Conservation (phyloP, 768 basidiomycete genomes). For the Mycena rebaudengoi region DNA sequence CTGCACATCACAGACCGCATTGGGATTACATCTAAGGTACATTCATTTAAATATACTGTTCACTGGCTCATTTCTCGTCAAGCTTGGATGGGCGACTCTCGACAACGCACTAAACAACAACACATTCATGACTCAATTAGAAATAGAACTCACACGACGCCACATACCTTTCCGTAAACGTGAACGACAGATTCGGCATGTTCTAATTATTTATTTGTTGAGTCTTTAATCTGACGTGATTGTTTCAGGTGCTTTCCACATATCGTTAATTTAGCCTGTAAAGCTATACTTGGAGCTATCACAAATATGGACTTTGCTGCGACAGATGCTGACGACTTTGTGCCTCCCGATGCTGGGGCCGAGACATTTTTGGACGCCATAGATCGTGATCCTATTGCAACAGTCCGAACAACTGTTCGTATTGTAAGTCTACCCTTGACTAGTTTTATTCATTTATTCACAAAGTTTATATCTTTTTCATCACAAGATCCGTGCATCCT, state of each 20-base stretch:
- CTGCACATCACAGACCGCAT: no score
- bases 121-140: slow-evolving; percentile 36
- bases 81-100: slow-evolving; percentile 49
- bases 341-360: not conserved
- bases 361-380: not conserved
- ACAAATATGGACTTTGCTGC: slow-evolving; percentile 24
- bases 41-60: no score
- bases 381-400: slow-evolving; percentile 29
- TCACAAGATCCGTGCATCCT: slow-evolving; percentile 31
- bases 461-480: not conserved
- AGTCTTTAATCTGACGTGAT: slow-evolving; percentile 35
- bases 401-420: slow-evolving; percentile 31
- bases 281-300: slow-evolving; percentile 33
- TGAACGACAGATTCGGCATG: slow-evolving; percentile 35
- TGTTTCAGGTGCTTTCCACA: slow-evolving; percentile 28
- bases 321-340: slow-evolving; percentile 4
- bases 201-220: not conserved
- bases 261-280: slow-evolving; percentile 12
- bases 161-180: slow-evolving; percentile 32
- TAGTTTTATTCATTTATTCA: not conserved
- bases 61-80: no score
- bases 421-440: slow-evolving; percentile 32
- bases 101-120: slow-evolving; percentile 47
- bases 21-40: no score
- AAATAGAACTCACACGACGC: slow-evolving; percentile 23